Evolutionary conservation across 73 alveolate species (phyloP).

Genomic region (Halteria grandinella): DNA sequence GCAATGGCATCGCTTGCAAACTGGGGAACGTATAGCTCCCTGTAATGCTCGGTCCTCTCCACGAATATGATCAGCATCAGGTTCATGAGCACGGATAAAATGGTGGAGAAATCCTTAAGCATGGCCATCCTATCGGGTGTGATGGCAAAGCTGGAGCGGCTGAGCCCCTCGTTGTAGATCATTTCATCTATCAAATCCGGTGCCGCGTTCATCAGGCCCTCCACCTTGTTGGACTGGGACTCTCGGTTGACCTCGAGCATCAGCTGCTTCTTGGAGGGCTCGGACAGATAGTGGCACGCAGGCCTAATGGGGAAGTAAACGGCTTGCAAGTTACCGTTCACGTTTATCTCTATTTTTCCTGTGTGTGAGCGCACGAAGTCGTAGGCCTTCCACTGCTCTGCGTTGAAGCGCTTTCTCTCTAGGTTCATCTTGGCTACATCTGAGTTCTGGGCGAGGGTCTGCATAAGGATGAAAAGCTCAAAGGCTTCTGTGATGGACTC

Average conservation of each 20-base stretch:
- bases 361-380: slow-evolving; percentile 57
- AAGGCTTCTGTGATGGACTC: slow-evolving; percentile 50
- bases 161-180: slow-evolving; percentile 52
- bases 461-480: slow-evolving; percentile 48
- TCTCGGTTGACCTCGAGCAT: slow-evolving; percentile 60
- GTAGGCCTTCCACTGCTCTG: slow-evolving; percentile 58
- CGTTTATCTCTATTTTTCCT: slow-evolving; percentile 51
- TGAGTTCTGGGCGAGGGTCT: slow-evolving; percentile 18
- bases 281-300: slow-evolving; percentile 50
- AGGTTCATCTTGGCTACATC: slow-evolving; percentile 34
- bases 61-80: slow-evolving; percentile 13
- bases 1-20: not conserved
- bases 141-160: slow-evolving; percentile 29
- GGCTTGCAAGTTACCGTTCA: slow-evolving; percentile 16
- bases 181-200: slow-evolving; percentile 72
- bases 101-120: slow-evolving; percentile 51
- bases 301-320: slow-evolving; percentile 64
- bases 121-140: slow-evolving; percentile 57
- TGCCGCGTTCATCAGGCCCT: slow-evolving; percentile 30
- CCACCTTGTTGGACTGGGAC: slow-evolving; percentile 32
- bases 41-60: slow-evolving; percentile 28
- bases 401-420: slow-evolving; percentile 26
- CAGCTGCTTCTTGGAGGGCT: slow-evolving; percentile 26
- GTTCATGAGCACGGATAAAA: slow-evolving; percentile 39
- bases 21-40: not conserved